A percentile compares a stretch with the other conserved stretches of the same genome.
These are phyloP conservation scores for Ceratocystis colombiana DNA, from an alignment of 2,329 filamentous ascomycete genomes.

Conservation along the genomic window DNA sequence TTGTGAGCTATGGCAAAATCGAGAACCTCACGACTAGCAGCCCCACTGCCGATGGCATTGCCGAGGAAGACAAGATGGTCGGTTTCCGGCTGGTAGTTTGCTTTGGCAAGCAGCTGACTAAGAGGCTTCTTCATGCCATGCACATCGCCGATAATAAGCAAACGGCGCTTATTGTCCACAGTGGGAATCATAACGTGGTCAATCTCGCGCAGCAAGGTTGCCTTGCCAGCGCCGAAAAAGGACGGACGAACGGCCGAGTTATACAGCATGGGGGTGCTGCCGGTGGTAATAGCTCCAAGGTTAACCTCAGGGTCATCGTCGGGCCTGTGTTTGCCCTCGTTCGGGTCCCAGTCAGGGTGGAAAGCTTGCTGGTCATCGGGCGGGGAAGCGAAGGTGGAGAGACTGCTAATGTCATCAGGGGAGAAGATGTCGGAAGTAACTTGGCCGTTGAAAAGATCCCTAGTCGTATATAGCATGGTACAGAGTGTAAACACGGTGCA, in stretches of 20 bases:
- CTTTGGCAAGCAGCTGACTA: conserved; percentile 54
- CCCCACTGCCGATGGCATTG: conserved; percentile 64
- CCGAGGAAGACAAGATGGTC: conserved; percentile 72
- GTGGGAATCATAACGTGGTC: conserved; percentile 32
- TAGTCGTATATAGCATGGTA: conserved; percentile 25
- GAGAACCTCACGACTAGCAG: conserved; percentile 70
- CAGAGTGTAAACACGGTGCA: conserved; percentile 20
- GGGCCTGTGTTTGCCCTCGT: conserved; percentile 16
- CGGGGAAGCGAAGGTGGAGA: background rate
- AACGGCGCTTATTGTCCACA: conserved; percentile 41
- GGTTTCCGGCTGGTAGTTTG: conserved; percentile 44
- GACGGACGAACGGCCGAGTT: conserved; percentile 35
- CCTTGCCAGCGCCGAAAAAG: conserved; percentile 30
- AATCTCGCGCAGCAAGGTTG: conserved; percentile 31
- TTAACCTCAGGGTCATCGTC: conserved; percentile 22
- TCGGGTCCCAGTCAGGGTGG: conserved; percentile 5
- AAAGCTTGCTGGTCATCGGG: background rate
- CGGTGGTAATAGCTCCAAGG: conserved; percentile 3
- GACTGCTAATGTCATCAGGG: background rate
- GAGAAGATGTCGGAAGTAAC: conserved; percentile 20
- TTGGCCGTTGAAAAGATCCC: conserved; percentile 22
- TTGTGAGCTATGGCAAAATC: conserved; percentile 60
- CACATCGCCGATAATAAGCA: conserved; percentile 83
- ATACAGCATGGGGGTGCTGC: conserved; percentile 34
- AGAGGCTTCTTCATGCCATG: conserved; percentile 72